Evolutionary conservation across 805 yeast genomes (phyloP), one percentile per base, ranked within the genome.

Genomic region (Torulaspora microellipsoides): DNA sequence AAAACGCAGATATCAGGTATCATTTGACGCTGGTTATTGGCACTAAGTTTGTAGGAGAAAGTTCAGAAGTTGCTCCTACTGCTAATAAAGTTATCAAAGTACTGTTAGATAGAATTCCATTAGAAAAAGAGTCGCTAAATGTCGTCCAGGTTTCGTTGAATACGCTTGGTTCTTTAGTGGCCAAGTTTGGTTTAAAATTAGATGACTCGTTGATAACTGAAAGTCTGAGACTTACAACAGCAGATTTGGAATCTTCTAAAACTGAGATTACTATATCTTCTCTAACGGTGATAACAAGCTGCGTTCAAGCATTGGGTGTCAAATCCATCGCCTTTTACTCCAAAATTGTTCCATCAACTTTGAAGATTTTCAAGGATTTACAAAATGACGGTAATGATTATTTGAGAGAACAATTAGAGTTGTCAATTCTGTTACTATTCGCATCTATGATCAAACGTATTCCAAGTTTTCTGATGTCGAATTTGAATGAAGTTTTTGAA

Each of bases 241-340:
- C 78, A 2, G 61, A 72, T 1, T 65, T 89, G 41, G 64, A 72
- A 48, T 76, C 72, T 51, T 61, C 57, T 2, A 70, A 72, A 42
- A 76, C 81, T 10, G 95, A 85, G 52, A 65, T 86, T 7, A 70
- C 81, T 27, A 77, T 93, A 29, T 77, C 96, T 0, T 78, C 96
- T 0, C 71, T 88, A 45, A 77, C 82, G 53, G 80, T 83, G 46
- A 76, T 87, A 48, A 79, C 86, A 44, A 79, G 81, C 52, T 68
- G 88, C 43, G 76, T 87, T 42, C 78, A 81, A 40, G 76, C 80
- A 17, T 65, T 90, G 36, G 99, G 99, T 41, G 90, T 95, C 14
- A 85, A 88, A 58, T 73, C 83, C 49, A 83, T 93, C 59, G 90
- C 95, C 6, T 77, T 74, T 58, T 85, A 89, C 72, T 87, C 97